Evolutionary conservation across 1,284 basidiomycete species (phyloP).

Genomic region (Ceratobasidium sp.): DNA sequence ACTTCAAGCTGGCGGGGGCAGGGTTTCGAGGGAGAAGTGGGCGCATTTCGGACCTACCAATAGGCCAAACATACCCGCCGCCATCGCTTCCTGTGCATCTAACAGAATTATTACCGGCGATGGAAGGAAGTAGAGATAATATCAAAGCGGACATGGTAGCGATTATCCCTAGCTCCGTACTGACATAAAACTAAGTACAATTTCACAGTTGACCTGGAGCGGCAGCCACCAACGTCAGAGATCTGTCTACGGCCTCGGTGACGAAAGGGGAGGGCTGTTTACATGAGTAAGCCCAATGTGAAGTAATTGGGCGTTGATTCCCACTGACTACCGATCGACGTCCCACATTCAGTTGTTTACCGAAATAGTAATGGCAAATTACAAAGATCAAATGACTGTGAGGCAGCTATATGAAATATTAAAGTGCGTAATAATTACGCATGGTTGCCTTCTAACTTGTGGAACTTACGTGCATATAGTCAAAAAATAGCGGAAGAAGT

Average conservation of each 20-base stretch:
- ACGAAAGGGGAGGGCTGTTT: background rate
- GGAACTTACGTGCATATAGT: background rate
- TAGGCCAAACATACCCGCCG: background rate
- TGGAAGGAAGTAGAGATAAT: background rate
- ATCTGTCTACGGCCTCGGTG: background rate
- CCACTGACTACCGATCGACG: background rate
- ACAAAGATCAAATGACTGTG: background rate
- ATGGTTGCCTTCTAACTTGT: no score
- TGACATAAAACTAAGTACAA: background rate
- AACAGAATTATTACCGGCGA: background rate
- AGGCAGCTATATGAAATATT: background rate
- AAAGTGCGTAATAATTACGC: background rate
- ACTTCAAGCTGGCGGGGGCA: background rate
- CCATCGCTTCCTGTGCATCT: background rate
- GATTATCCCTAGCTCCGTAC: background rate
- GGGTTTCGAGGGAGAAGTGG: background rate
- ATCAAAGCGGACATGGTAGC: conserved; percentile 7
- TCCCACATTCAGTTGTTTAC: background rate
- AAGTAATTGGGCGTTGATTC: background rate
- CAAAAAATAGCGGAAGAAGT: background rate
- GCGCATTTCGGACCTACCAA: background rate
- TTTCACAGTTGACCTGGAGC: background rate
- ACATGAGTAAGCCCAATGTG: background rate
- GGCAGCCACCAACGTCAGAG: background rate
- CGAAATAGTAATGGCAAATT: background rate